Evolutionary conservation across 2,329 filamentous ascomycete genomes (phyloP).

Genomic region (Botrytis tulipae): DNA sequence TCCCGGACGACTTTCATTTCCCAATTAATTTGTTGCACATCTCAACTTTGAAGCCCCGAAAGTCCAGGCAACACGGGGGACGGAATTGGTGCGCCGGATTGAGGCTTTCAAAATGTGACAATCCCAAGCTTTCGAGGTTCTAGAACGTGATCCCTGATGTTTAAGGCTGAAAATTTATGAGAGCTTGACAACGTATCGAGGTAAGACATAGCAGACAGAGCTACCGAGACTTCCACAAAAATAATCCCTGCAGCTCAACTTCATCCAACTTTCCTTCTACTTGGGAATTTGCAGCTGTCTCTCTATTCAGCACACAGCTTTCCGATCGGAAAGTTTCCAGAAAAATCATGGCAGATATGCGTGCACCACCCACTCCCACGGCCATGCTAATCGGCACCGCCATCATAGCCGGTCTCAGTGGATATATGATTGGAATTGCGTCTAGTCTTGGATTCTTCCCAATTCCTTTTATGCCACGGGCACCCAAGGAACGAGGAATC

Average conservation of each 20-base stretch:
- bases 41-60: slow-evolving; percentile 23
- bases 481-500: slow-evolving; percentile 46
- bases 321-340: neutral
- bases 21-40: slow-evolving; percentile 23
- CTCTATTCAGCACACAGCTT: neutral
- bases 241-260: neutral
- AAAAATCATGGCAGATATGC: slow-evolving; percentile 34
- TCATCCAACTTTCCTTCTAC: neutral
- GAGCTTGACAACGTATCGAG: neutral
- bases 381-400: slow-evolving; percentile 70
- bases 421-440: slow-evolving; percentile 77
- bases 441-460: slow-evolving; percentile 72
- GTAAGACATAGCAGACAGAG: neutral
- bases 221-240: slow-evolving; percentile 1
- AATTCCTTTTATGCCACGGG: slow-evolving; percentile 41
- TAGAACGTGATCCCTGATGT: neutral
- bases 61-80: slow-evolving; percentile 22
- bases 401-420: slow-evolving; percentile 69
- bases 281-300: neutral
- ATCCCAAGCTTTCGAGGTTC: neutral
- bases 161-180: neutral
- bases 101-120: slow-evolving; percentile 6
- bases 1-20: neutral
- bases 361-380: slow-evolving; percentile 31
- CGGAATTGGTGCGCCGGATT: slow-evolving; percentile 13